Base-by-base conservation (phyloP, 106 monocot species). In the Allium fistulosum region DNA sequence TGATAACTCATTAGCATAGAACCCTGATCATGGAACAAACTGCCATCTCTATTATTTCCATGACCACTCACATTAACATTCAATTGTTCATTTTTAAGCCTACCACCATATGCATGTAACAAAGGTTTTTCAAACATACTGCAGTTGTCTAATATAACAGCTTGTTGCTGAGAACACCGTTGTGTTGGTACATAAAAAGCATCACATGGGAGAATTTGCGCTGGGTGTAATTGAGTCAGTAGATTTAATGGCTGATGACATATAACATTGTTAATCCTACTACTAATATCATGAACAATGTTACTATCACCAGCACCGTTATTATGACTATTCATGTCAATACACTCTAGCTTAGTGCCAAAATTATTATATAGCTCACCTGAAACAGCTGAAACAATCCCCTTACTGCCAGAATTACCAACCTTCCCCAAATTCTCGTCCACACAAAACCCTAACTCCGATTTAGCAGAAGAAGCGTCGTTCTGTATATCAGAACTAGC, bases 271-370 rank as follows among this genome's bases (percentile, higher is more conserved):
- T 13, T 64, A 64, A 7, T 14, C 47, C 16, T 64, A 49, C 47
- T 8, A 64, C 22, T 18, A 28, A 18, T 61, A 7, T 49, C 64
- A 64, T 90, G 8, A 90, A 90, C 4, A 94, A 77, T 28, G 94
- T 94, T 74, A 90, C 90, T 74, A 90, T 77, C 10, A 94, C 90
- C 7, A 90, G 90, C 28, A 87, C 94, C 46, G 87, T 90, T 11
- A 94, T 90, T 63, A 46, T 53, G 51, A 16, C 37, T 28, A 17
- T 53, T 52, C 67, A 51, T 69, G 3, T 28, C 28, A 2, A 57
- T 49, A 22, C 46, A 57, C 2, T 67, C 63, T 48, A 66, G 56
- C n/a, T 77, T 62, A 49, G 87, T 91, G 12, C 81, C 74, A 0
- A 82, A 79, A 5, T 91, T 81, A 55, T 84, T 13, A 65, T 87